Conservation (phyloP, 169 alveolate genomes). For the Plasmodium yoelii region DNA sequence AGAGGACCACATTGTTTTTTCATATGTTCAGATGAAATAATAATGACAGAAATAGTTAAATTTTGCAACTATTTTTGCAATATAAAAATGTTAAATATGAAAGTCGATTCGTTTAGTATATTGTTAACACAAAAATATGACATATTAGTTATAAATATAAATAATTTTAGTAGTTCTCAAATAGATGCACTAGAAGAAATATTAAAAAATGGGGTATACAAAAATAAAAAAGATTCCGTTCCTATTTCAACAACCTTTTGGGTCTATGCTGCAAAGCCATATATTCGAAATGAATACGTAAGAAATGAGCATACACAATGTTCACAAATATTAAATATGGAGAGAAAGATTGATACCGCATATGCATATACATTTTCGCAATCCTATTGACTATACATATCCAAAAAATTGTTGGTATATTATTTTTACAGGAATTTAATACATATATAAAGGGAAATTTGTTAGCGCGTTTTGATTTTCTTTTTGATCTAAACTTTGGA, state of each 20-base stretch:
- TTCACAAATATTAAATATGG: neutral
- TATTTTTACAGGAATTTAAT: constrained; percentile 40
- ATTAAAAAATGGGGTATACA: constrained; percentile 66
- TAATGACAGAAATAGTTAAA: constrained; percentile 55
- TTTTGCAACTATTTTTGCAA: constrained; percentile 65
- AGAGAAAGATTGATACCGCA: neutral
- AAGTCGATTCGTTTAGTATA: constrained; percentile 43
- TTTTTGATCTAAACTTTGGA: constrained; percentile 62
- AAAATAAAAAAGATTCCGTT: constrained; percentile 22
- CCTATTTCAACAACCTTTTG: constrained; percentile 67
- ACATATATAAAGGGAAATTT: constrained; percentile 34
- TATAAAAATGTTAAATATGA: constrained; percentile 25
- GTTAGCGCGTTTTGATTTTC: constrained; percentile 66
- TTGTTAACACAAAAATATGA: constrained; percentile 66
- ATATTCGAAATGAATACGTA: constrained; percentile 54
- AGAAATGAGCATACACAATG: neutral
- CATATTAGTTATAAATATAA: constrained; percentile 54
- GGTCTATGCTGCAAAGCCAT: constrained; percentile 56
- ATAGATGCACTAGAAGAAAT: constrained; percentile 39
- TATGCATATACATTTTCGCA: neutral
- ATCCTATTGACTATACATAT: neutral
- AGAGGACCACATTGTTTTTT: constrained; percentile 75
- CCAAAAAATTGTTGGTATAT: neutral
- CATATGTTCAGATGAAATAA: constrained; percentile 60
- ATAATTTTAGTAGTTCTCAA: constrained; percentile 57